Conservation (phyloP, 1,284 basidiomycete species). For the Leccinum griseonigrum region DNA sequence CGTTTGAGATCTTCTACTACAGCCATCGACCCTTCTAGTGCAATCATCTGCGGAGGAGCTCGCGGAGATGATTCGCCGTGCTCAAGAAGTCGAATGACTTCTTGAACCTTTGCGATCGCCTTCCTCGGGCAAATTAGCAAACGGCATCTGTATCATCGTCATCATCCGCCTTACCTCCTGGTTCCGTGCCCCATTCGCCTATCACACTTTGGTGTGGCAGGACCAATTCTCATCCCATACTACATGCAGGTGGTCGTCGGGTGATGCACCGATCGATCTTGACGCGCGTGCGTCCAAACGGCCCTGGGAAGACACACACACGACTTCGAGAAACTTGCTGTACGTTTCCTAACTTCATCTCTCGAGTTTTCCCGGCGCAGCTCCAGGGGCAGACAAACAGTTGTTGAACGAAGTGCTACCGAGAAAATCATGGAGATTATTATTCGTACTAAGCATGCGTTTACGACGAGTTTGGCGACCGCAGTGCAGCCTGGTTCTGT, state of each 20-base stretch:
- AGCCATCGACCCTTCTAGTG: slow-evolving; percentile 42
- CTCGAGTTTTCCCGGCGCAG: slow-evolving; percentile 12
- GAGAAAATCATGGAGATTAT: slow-evolving; percentile 81
- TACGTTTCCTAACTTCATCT: slow-evolving; percentile 32
- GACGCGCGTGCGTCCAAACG: slow-evolving; percentile 60
- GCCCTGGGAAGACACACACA: slow-evolving; percentile 69
- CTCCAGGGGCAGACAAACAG: slow-evolving; percentile 21
- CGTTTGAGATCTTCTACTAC: slow-evolving; percentile 25
- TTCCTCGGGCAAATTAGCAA: slow-evolving; percentile 17
- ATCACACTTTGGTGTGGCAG: slow-evolving; percentile 23
- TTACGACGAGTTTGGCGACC: slow-evolving; percentile 48
- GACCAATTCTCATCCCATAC: slow-evolving; percentile 15
- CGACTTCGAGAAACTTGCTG: slow-evolving; percentile 13
- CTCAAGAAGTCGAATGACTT: slow-evolving; percentile 60
- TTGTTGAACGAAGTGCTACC: slow-evolving; percentile 50
- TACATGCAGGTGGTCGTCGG: slow-evolving; percentile 15
- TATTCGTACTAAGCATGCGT: slow-evolving; percentile 69
- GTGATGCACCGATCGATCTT: slow-evolving; percentile 24
- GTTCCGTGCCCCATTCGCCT: slow-evolving; percentile 17
- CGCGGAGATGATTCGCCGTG: slow-evolving; percentile 62
- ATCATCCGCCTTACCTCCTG: slow-evolving; percentile 13
- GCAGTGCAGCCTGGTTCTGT: slow-evolving; percentile 36
- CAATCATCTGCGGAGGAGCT: slow-evolving; percentile 57
- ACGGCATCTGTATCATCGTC: slow-evolving; percentile 6
- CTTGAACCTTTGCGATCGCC: slow-evolving; percentile 57